phyloP scores from a whole-genome alignment of 176 grass and related monocot genomes.

The Phragmites australis region DNA sequence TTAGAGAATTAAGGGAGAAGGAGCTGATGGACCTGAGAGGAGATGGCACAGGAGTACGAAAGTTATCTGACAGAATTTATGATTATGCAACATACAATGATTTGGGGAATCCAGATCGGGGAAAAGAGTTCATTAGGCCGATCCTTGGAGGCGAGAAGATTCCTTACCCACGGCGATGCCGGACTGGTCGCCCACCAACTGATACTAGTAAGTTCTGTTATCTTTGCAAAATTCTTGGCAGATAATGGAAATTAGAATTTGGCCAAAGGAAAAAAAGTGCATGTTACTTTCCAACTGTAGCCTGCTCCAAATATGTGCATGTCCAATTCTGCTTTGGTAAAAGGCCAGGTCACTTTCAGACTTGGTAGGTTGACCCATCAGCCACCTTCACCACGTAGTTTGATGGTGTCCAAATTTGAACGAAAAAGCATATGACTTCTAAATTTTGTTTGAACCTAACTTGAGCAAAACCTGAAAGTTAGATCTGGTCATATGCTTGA shows the following conservation, averaged over 20 bases:
- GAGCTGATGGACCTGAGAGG: conserved; percentile 76
- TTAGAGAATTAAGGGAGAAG: conserved; percentile 75
- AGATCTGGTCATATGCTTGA: background rate
- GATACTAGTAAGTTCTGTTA: conserved; percentile 83
- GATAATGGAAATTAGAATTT: conserved; percentile 19
- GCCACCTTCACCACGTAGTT: conserved; percentile 25
- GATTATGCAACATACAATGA: conserved; percentile 93
- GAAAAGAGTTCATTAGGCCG: conserved; percentile 66
- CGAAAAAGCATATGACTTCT: conserved; percentile 6
- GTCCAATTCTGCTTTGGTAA: conserved; percentile 28
- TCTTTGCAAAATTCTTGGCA: conserved; percentile 14
- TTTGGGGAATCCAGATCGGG: conserved; percentile 87
- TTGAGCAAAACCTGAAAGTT: conserved; percentile 14
- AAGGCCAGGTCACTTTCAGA: conserved; percentile 36
- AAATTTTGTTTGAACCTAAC: conserved; percentile 8
- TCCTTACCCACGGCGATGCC: conserved; percentile 85
- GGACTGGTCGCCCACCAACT: conserved; percentile 73
- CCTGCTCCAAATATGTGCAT: conserved; percentile 19
- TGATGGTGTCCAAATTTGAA: conserved; percentile 32
- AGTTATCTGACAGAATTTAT: conserved; percentile 78
- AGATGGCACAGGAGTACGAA: conserved; percentile 74
- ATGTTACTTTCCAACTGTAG: conserved; percentile 38
- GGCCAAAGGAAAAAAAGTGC: conserved; percentile 27
- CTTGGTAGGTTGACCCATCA: conserved; percentile 22
- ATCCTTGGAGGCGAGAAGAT: conserved; percentile 75